A percentile compares a stretch with the other conserved stretches of the same genome.
Evolutionary conservation across 2,329 filamentous ascomycete genomes (phyloP).

Genomic region (Fusarium metavorans): DNA sequence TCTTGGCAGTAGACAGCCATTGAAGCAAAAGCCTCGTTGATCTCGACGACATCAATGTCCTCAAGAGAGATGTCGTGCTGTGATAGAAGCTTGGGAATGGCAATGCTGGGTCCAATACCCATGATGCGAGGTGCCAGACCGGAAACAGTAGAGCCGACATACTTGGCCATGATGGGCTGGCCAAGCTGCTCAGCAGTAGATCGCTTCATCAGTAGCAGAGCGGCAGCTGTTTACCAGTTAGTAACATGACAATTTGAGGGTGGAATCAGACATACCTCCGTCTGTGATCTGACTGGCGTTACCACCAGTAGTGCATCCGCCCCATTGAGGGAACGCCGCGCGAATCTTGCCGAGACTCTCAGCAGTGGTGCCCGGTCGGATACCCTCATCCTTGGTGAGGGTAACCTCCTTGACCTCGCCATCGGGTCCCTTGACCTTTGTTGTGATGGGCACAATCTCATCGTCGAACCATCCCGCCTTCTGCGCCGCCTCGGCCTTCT

Average conservation of each 20-base stretch:
- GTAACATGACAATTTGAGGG: background rate
- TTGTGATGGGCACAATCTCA: slow-evolving; percentile 91
- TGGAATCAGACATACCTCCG: slow-evolving; percentile 68
- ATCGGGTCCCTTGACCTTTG: slow-evolving; percentile 85
- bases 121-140: slow-evolving; percentile 95
- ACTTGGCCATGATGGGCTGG: slow-evolving; percentile 95
- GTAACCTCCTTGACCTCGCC: slow-evolving; percentile 83
- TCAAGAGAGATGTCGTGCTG: slow-evolving; percentile 82
- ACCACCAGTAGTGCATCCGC: slow-evolving; percentile 86
- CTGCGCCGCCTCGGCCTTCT: slow-evolving; percentile 88
- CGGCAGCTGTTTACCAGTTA: slow-evolving; percentile 70
- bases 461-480: slow-evolving; percentile 93
- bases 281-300: slow-evolving; percentile 97
- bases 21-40: slow-evolving; percentile 98
- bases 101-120: slow-evolving; percentile 86
- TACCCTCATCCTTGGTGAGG: slow-evolving; percentile 88
- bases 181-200: slow-evolving; percentile 87
- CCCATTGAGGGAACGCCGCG: slow-evolving; percentile 90
- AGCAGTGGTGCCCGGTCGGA: slow-evolving; percentile 88
- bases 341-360: slow-evolving; percentile 88
- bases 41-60: slow-evolving; percentile 90
- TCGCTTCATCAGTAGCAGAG: slow-evolving; percentile 93
- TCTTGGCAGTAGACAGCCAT: slow-evolving; percentile 96
- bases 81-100: slow-evolving; percentile 84
- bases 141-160: slow-evolving; percentile 89